Evolutionary conservation across 352 stramenopile species (phyloP).

Genomic region (Pythium rhizo-oryzae): DNA sequence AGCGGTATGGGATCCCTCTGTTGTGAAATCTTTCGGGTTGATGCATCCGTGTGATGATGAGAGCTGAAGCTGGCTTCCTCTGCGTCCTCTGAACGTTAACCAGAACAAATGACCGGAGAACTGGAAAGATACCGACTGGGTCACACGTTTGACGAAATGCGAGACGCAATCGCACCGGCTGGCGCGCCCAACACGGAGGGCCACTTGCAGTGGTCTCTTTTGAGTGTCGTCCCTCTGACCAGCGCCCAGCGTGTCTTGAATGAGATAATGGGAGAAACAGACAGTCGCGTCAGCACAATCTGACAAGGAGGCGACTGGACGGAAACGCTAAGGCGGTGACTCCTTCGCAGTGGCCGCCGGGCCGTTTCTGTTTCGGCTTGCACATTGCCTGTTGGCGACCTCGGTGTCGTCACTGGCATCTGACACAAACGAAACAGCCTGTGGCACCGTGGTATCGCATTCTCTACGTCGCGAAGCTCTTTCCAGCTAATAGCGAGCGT

Average conservation of each 20-base stretch:
- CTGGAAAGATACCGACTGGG: not conserved
- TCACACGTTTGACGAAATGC: not conserved
- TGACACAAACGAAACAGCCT: not conserved
- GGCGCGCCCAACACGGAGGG: not conserved
- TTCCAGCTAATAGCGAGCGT: conserved; percentile 46
- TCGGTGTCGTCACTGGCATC: not conserved
- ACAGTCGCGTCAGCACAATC: not conserved
- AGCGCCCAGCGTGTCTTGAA: not conserved
- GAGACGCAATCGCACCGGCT: not conserved
- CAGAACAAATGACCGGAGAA: not conserved
- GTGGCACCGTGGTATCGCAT: not conserved
- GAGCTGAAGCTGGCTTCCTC: conserved; percentile 25
- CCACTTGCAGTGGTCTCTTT: not conserved
- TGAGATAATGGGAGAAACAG: not conserved
- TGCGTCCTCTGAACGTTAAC: not conserved
- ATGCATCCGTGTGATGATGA: not conserved
- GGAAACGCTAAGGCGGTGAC: not conserved
- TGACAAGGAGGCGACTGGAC: not conserved
- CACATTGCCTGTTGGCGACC: not conserved
- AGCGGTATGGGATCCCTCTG: too few species aligned
- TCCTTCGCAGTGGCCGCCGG: not conserved
- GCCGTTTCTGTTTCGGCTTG: not conserved
- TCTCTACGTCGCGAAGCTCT: conserved; percentile 36
- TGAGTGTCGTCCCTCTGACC: not conserved
- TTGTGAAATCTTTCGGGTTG: not conserved